These are phyloP conservation scores for Blumeria hordei DNA, from an alignment of 2,329 filamentous ascomycete genomes.

Conservation along the genomic window DNA sequence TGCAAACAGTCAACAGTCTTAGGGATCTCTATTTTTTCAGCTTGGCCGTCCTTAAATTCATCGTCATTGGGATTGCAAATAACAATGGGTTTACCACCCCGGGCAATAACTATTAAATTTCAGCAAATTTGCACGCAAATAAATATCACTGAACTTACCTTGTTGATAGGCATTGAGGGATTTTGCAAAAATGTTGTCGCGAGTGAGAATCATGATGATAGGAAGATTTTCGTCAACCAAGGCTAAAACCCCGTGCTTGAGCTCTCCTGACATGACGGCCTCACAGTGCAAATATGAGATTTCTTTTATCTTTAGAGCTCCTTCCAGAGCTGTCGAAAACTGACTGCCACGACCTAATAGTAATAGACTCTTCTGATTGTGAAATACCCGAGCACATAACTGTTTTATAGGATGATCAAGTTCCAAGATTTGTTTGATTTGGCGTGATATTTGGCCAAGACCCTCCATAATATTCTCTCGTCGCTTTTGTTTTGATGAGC, in stretches of 20 bases:
- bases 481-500: slow-evolving; percentile 76
- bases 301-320: slow-evolving; percentile 98
- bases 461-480: slow-evolving; percentile 94
- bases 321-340: slow-evolving; percentile 90
- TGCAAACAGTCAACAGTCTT: slow-evolving; percentile 88
- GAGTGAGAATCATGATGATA: slow-evolving; percentile 98
- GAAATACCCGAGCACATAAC: slow-evolving; percentile 76
- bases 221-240: slow-evolving; percentile 95
- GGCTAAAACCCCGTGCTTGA: slow-evolving; percentile 95
- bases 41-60: slow-evolving; percentile 72
- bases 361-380: slow-evolving; percentile 89
- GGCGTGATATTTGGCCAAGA: slow-evolving; percentile 61
- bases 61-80: slow-evolving; percentile 84
- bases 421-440: slow-evolving; percentile 80
- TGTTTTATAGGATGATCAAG: slow-evolving; percentile 88
- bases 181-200: slow-evolving; percentile 90
- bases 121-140: slow-evolving; percentile 7
- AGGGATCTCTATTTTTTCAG: slow-evolving; percentile 93
- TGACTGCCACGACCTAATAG: slow-evolving; percentile 87
- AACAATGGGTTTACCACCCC: slow-evolving; percentile 86
- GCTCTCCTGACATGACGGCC: slow-evolving; percentile 97
- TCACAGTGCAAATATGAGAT: slow-evolving; percentile 99
- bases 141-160: slow-evolving; percentile 27
- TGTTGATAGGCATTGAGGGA: slow-evolving; percentile 99
- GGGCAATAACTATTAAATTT: slow-evolving; percentile 53